Evolutionary conservation across 768 basidiomycete species (phyloP).

Genomic region (Auricularia sp.): DNA sequence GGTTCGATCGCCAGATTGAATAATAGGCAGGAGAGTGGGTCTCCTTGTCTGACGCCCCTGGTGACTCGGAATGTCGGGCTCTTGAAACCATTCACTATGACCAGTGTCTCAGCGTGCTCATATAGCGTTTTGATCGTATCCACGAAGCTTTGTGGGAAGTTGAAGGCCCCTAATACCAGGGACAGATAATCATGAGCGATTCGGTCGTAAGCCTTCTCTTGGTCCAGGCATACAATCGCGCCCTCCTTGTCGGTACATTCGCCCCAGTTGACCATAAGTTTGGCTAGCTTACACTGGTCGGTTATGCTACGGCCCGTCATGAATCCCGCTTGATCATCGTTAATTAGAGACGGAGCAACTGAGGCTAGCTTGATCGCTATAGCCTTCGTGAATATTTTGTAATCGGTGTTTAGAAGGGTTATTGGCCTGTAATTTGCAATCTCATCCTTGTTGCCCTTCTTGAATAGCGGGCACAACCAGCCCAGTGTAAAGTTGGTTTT

Average conservation of each 20-base stretch:
- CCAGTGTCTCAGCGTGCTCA: constrained; percentile 15
- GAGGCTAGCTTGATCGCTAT: constrained; percentile 14
- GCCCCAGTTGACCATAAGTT: constrained; percentile 10
- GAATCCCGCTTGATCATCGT: constrained; percentile 31
- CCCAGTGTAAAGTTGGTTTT: constrained; percentile 19
- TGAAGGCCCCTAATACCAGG: constrained; percentile 3
- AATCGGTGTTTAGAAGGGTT: constrained; percentile 21
- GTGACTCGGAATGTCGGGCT: constrained; percentile 17
- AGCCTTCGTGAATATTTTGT: constrained; percentile 22
- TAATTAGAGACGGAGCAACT: constrained; percentile 13
- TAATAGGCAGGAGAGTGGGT: constrained; percentile 30
- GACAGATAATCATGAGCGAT: constrained; percentile 13
- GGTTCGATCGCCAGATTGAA: constrained; percentile 34
- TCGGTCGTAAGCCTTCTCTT: constrained; percentile 15
- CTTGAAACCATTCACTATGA: constrained; percentile 24
- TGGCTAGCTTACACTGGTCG: constrained; percentile 22
- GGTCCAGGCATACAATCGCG: constrained; percentile 10
- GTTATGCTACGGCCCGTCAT: constrained; percentile 21
- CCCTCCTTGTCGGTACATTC: constrained; percentile 10
- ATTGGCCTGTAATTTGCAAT: constrained; percentile 15
- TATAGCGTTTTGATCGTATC: constrained; percentile 22
- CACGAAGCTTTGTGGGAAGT: constrained; percentile 11
- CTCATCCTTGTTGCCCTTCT: constrained; percentile 20
- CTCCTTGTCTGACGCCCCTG: constrained; percentile 28
- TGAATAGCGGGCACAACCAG: constrained; percentile 29